A percentile compares a stretch with the other conserved stretches of the same genome.
These are phyloP conservation scores for Aotearoamyces nothofagi DNA, from an alignment of 2,329 filamentous ascomycete genomes.

Conservation along the genomic window DNA sequence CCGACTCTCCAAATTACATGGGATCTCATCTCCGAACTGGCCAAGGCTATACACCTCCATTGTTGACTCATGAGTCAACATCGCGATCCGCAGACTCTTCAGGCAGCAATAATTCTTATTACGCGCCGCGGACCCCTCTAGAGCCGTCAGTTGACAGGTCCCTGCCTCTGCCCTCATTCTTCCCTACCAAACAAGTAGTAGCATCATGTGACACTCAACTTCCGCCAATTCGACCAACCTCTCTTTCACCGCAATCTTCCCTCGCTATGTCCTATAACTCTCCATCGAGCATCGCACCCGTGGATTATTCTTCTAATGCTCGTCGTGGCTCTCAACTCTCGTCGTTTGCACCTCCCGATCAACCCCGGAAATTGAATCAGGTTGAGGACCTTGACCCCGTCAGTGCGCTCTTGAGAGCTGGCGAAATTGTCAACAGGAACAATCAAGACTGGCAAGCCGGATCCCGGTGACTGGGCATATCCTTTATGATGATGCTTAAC, in stretches of 20 bases:
- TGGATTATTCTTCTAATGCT: conserved; percentile 8
- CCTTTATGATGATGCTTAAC: too few relatives aligned
- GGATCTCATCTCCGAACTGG: conserved; percentile 7
- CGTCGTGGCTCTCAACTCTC: conserved; percentile 12
- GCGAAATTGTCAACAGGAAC: conserved; percentile 38
- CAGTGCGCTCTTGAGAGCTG: conserved; percentile 40
- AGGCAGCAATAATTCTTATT: conserved; percentile 13
- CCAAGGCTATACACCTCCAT: conserved; percentile 12
- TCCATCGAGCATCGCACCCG: background rate
- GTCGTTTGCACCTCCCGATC: too few relatives aligned
- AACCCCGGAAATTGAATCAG: too few relatives aligned
- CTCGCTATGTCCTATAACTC: background rate
- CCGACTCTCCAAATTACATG: too few relatives aligned
- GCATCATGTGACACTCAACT: conserved; percentile 12
- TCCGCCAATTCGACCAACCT: conserved; percentile 13
- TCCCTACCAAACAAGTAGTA: too few relatives aligned
- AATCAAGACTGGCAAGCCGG: conserved; percentile 4
- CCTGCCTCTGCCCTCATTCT: conserved; percentile 11
- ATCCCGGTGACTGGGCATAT: background rate
- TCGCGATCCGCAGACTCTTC: conserved; percentile 13
- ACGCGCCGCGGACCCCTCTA: conserved; percentile 12
- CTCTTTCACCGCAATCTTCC: conserved; percentile 14
- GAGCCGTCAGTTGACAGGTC: conserved; percentile 16
- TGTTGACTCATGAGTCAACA: conserved; percentile 16
- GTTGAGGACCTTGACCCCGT: conserved; percentile 35